Evolutionary conservation across 768 basidiomycete genomes (phyloP), one percentile per base, ranked within the genome.

Genomic region (Tulasnella sp.): DNA sequence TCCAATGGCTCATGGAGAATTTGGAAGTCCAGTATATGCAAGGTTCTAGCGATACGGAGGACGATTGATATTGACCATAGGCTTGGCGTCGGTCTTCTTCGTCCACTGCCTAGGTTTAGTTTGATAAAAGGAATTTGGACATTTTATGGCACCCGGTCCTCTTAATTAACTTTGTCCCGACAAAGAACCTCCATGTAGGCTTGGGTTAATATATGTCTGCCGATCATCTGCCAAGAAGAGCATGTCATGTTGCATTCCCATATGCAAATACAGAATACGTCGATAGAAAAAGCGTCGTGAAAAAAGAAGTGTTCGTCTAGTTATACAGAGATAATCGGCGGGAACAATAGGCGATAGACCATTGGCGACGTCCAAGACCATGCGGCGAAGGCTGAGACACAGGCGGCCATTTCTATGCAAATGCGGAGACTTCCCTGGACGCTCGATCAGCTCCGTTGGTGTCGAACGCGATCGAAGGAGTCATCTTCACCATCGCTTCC

Each of bases 31-130:
- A 44, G 41, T 73, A 74, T n/a, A 69, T 79, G 31, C 60, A 79
- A 46, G 78, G 78, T 34, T 79, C 78, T 24, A 79, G 78, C 50
- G 78, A 79, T 72, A 50, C 72, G 16, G 78, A 79, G 42, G 78
- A 79, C 22, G 78, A 73, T 72, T 73, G 50, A 20, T 8, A 48
- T n/a, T 41, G 8, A n/a, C 20, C 72, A 24, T 3, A 24, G 54
- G 54, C 54, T 54, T 54, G 54, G 54, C 54, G 24, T 24, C 54
- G 54, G 54, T n/a, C 54, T n/a, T 22, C 54, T n/a, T n/a, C 46
- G 12, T 9, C 3, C 7, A 54, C 54, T 12, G n/a, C n/a, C 54
- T 22, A 24, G 24, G 54, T 54, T 54, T 54, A n/a, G n/a, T 24
- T 54, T 54, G 54, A 24, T n/a, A 24, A 24, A 54, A 1, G 12